Base-by-base conservation (phyloP, 2,329 filamentous ascomycete species). In the Akanthomyces lecanii region DNA sequence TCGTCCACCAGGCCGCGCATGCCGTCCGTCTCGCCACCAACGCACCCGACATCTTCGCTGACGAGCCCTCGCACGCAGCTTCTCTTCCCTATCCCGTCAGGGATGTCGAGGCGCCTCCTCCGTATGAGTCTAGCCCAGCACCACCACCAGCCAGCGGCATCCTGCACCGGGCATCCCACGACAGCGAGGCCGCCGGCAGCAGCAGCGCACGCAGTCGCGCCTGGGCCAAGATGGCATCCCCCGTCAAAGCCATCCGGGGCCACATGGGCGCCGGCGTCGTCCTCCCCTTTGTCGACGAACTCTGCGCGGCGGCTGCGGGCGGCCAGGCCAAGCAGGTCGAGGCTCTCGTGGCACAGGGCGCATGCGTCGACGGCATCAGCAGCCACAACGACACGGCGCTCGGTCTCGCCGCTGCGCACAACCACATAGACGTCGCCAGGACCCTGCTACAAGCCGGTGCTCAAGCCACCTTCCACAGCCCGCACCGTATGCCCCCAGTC, bases 401-500 rank as follows among this genome's bases (percentile, higher is more conserved):
- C n/a, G 18, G 36, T 11, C 52, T 55, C 10, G 52, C 52, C 21
- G 36, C 36, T 10, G 30, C 40, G 33, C 12, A 23, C 33, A 55
- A 55, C 36, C 33, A 55, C 36, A 14, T 40, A 1, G 23, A 38
- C 21, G 21, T 55, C 10, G 52, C 36, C 14, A 5, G 18, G 4
- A 11, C n/a, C 4, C 52, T 55, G 3, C 33, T 55, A 3, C 23
- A 25, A 4, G 52, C 52, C 2, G 33, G 33, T 21, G 52, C 52
- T 4, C 28, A n/a, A 14, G 18, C 33, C 5, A 1, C 14, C 33
- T 21, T 21, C 4, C 52, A 42, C 10, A 25, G 52, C n/a, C 33
- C 21, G 30, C 33, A 42, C 33, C 18, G 12, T 21, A 38, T 68
- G 23, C 74, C 75, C 12, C 71, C 73, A 0, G 58, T 76, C 6